These are phyloP conservation scores for Claviceps africana DNA, from an alignment of 2,329 filamentous ascomycete genomes.

Conservation along the genomic window DNA sequence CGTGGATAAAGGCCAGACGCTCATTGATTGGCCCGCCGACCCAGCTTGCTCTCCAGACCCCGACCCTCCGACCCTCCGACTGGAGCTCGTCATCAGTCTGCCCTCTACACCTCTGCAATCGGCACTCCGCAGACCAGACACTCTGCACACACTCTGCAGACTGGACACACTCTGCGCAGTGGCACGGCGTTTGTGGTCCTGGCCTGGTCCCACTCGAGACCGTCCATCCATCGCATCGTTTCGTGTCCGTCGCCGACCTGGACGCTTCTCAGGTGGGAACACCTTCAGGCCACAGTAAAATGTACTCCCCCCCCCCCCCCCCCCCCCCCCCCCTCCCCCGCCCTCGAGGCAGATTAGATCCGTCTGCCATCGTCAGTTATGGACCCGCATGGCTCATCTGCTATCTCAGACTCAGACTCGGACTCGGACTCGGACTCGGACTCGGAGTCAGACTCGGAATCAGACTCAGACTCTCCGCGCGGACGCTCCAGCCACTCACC, in stretches of 20 bases:
- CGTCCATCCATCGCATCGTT: background rate
- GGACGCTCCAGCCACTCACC: conserved; percentile 7
- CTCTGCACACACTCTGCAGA: no score
- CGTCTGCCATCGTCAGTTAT: conserved; percentile 8
- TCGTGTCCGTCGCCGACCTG: background rate
- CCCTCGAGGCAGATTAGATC: background rate
- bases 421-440: no score
- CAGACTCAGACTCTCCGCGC: conserved; percentile 3
- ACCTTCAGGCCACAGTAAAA: background rate
- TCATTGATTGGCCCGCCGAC: no score
- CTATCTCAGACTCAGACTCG: conserved; percentile 12
- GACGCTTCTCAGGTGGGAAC: background rate
- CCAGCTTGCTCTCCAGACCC: no score
- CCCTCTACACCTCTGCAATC: no score
- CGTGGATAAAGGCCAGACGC: no score
- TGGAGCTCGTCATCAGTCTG: no score
- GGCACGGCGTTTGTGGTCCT: background rate
- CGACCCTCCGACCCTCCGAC: no score
- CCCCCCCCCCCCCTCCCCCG: background rate
- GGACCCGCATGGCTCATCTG: conserved; percentile 14
- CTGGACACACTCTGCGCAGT: no score
- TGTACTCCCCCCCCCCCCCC: background rate
- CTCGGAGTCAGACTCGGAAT: conserved; percentile 8
- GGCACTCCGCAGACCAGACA: no score
- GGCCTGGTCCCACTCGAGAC: background rate